Conservation (phyloP, 2,329 filamentous ascomycete genomes). For the Zalaria sp. region DNA sequence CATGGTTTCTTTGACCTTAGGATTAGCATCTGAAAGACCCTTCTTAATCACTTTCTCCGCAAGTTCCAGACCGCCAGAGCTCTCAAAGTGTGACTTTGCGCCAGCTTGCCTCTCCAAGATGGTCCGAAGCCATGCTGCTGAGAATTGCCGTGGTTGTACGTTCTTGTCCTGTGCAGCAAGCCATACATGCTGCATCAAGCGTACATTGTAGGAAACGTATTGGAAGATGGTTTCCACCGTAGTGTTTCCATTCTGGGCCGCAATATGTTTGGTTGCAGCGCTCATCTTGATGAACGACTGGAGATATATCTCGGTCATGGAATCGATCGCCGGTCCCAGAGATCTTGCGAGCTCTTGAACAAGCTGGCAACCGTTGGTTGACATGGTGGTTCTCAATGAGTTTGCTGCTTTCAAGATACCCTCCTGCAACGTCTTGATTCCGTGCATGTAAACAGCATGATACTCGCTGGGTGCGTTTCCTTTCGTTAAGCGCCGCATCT, state of each 20-base stretch:
- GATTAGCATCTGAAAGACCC: constrained; percentile 78
- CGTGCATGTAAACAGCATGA: constrained; percentile 51
- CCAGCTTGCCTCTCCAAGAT: constrained; percentile 62
- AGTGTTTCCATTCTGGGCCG: constrained; percentile 65
- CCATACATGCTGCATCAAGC: constrained; percentile 77
- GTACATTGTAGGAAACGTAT: constrained; percentile 63
- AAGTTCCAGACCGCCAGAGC: constrained; percentile 66
- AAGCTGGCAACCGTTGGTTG: constrained; percentile 69
- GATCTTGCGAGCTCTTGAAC: constrained; percentile 72
- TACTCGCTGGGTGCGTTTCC: constrained; percentile 76
- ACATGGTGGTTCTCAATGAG: constrained; percentile 79
- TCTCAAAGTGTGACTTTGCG: constrained; percentile 73
- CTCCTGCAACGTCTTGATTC: constrained; percentile 63
- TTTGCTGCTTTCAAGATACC: constrained; percentile 76
- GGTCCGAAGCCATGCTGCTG: constrained; percentile 70
- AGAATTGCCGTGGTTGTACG: constrained; percentile 67
- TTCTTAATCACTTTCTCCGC: constrained; percentile 83
- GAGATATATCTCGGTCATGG: constrained; percentile 79
- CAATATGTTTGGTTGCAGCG: constrained; percentile 83
- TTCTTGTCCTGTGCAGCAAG: constrained; percentile 85
- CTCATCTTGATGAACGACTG: constrained; percentile 83
- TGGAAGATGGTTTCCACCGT: constrained; percentile 72
- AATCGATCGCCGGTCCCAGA: constrained; percentile 66
- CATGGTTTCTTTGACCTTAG: constrained; percentile 75
- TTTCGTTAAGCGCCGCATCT: constrained; percentile 62